Percentiles rank a stretch among this genome's conserved stretches.
Evolutionary conservation across 768 basidiomycete species (phyloP).

Genomic region (Mycena rosella): DNA sequence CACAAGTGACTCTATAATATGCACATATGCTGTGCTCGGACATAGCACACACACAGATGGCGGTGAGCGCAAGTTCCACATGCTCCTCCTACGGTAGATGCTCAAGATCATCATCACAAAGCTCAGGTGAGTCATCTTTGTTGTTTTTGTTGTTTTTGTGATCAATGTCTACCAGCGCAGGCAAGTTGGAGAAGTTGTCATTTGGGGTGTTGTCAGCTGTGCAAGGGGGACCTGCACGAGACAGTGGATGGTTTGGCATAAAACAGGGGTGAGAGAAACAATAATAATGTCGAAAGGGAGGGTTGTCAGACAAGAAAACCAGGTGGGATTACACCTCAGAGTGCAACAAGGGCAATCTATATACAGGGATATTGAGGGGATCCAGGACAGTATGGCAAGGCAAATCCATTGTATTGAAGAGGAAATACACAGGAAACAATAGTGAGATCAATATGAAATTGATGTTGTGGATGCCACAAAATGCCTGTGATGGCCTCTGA

Average conservation of each 20-base stretch:
- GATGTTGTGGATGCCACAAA: background rate
- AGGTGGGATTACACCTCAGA: background rate
- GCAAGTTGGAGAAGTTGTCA: background rate
- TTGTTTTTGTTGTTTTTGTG: too few relatives aligned
- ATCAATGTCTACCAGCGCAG: too few relatives aligned
- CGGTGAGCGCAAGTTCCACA: slow-evolving; percentile 5
- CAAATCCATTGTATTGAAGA: slow-evolving; percentile 8
- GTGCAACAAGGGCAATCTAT: background rate
- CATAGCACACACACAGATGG: background rate
- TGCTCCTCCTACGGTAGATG: slow-evolving; percentile 5
- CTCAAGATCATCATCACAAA: slow-evolving; percentile 3
- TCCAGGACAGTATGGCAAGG: background rate
- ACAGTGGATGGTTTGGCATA: background rate
- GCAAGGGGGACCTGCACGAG: background rate
- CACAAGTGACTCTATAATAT: slow-evolving; percentile 8
- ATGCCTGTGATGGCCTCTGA: background rate
- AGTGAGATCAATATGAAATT: background rate
- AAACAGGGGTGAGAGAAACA: background rate
- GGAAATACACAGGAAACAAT: slow-evolving; percentile 7
- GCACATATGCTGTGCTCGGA: background rate
- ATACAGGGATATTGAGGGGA: background rate
- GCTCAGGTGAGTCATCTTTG: too few relatives aligned
- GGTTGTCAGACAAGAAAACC: too few relatives aligned
- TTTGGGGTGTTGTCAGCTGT: background rate
- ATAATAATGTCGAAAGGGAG: background rate